Base-by-base conservation (phyloP, 2,329 filamentous ascomycete genomes). In the Pseudogymnoascus sp. region DNA sequence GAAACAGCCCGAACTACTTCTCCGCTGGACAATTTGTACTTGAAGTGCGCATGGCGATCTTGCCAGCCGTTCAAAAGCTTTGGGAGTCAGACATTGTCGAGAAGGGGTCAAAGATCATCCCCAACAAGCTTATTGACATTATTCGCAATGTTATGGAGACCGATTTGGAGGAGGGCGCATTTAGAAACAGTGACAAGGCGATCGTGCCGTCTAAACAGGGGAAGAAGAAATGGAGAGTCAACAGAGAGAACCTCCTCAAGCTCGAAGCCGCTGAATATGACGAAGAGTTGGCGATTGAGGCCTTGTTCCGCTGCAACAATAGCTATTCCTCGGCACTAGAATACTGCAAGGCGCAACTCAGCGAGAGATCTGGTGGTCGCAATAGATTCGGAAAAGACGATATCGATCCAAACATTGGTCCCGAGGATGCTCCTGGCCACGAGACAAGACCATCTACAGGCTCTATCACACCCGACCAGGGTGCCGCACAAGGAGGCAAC, bases 41-140 rank as follows among this genome's bases (percentile, higher is more conserved):
- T 5, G 93, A 97, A 73, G 77, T 97, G 43, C 88, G 95, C 43
- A 86, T 89, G 76, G 85, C 87, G 25, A 85, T 97, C 25, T 77
- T 97, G 12, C 90, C 92, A 0, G 84, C 88, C 52, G 83, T 95
- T 41, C 83, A 84, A 63, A 83, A 87, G 55, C 83, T 97, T 28
- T 99, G 95, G 96, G 87, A 91, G 67, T 96, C 92, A 0, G 80
- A 86, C 25, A 84, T 96, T 58, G 85, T 95, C 16, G 91, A 96
- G 68, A 93, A 91, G 69, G 85, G 91, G 0, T 87, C 89, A 2
- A 88, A 87, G 23, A 82, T 86, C 21, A 89, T 93, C 43, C 85
- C 95, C 16, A 89, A 90, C 68, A 88, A 86, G 61, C 79, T 96
- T 12, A 85, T 97, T 64, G 89, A 92, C 33, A 93, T 96, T 55